A percentile compares a stretch with the other conserved stretches of the same genome.
Evolutionary conservation across 2,329 filamentous ascomycete species (phyloP).

Genomic region (Nemania sp.): DNA sequence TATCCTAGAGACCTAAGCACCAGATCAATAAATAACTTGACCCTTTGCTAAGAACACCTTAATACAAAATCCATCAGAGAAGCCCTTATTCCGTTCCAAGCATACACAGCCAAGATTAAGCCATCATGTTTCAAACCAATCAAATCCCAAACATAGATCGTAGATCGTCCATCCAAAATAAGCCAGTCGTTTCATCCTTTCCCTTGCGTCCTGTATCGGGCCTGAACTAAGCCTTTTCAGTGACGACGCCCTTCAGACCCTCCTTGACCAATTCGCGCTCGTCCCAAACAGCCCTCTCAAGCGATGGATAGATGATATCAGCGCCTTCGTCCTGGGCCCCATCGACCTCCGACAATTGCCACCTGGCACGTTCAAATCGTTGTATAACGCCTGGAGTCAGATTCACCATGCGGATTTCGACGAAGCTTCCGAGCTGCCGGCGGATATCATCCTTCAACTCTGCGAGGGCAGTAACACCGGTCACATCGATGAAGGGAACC

Average conservation of each 20-base stretch:
- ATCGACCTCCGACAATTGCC: conserved; percentile 36
- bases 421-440: conserved; percentile 34
- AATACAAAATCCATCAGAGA: background rate
- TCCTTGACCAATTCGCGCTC: conserved; percentile 38
- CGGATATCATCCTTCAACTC: conserved; percentile 41
- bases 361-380: conserved; percentile 37
- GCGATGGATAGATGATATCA: conserved; percentile 37
- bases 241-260: conserved; percentile 36
- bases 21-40: background rate
- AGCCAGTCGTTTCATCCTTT: conserved; percentile 4
- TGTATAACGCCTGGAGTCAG: conserved; percentile 29
- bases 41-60: background rate
- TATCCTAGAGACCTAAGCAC: background rate
- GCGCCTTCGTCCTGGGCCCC: conserved; percentile 29
- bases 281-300: conserved; percentile 39
- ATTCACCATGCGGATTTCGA: conserved; percentile 39
- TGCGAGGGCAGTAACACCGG: conserved; percentile 38
- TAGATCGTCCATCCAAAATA: background rate
- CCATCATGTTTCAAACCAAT: background rate
- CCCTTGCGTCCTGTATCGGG: background rate
- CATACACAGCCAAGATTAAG: background rate
- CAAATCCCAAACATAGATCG: background rate
- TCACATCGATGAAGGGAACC: conserved; percentile 40
- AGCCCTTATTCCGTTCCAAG: background rate
- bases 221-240: conserved; percentile 34